Conservation (phyloP, 768 basidiomycete genomes). For the Russula earlei region DNA sequence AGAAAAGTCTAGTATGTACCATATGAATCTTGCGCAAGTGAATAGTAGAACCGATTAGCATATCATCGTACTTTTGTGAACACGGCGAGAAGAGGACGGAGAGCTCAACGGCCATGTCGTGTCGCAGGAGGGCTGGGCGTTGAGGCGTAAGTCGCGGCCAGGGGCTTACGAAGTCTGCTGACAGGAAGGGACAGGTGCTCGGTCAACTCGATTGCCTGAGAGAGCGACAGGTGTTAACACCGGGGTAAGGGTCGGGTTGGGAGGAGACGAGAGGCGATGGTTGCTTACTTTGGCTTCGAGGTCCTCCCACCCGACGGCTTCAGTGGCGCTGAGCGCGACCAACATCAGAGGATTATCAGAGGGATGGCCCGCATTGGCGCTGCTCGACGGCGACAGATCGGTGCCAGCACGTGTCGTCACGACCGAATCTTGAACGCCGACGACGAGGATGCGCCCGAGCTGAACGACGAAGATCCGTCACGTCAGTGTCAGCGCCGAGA, state of each 20-base stretch:
- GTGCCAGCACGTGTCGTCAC: conserved; percentile 1
- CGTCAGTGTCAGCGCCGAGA: background rate
- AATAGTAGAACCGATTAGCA: conserved; percentile 1
- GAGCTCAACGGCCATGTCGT: conserved; percentile 21
- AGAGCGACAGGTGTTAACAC: background rate
- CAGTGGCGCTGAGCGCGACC: conserved; percentile 55
- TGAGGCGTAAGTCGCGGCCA: conserved; percentile 14
- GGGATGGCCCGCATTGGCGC: conserved; percentile 5
- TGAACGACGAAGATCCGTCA: conserved; percentile 25
- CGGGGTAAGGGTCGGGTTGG: background rate
- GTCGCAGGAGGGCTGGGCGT: conserved; percentile 11
- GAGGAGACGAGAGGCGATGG: background rate
- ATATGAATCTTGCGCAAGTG: background rate
- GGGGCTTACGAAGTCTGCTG: conserved; percentile 29
- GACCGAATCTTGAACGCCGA: conserved; percentile 44
- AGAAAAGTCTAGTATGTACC: conserved; percentile 2
- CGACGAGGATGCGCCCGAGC: conserved; percentile 63
- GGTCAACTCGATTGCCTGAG: conserved; percentile 28
- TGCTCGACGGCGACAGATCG: conserved; percentile 19
- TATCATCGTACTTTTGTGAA: conserved; percentile 8
- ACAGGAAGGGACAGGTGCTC: conserved; percentile 30
- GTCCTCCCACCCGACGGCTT: conserved; percentile 55
- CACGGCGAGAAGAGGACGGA: background rate
- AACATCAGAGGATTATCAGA: conserved; percentile 50
- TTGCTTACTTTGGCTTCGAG: conserved; percentile 50